phyloP scores from a whole-genome alignment of 768 basidiomycete genomes.

The Lepiota subincarnata region DNA sequence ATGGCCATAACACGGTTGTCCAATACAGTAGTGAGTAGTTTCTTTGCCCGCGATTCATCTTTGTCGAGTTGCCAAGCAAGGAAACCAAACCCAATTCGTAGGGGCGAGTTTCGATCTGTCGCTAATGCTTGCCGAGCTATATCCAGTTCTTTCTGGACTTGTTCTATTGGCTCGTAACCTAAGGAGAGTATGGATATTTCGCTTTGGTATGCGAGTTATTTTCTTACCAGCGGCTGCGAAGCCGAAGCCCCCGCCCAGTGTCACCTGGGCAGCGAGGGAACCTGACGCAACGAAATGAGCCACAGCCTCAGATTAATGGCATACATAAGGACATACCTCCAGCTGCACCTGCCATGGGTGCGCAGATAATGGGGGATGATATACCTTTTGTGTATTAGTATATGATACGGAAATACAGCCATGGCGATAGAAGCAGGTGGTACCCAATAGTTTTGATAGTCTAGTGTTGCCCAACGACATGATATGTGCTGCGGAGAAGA shows the following conservation, averaged over 20 bases:
- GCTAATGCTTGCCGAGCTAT: conserved; percentile 45
- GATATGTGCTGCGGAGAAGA: neutral
- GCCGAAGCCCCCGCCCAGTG: conserved; percentile 70
- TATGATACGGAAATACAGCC: neutral
- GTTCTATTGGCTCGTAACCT: conserved; percentile 47
- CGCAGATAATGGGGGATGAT: conserved; percentile 54
- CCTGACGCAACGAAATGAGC: conserved; percentile 25
- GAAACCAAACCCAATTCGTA: conserved; percentile 73
- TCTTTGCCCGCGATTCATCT: conserved; percentile 30
- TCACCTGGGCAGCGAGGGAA: conserved; percentile 54
- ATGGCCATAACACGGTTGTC: conserved; percentile 56
- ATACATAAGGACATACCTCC: conserved; percentile 37
- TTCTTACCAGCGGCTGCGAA: conserved; percentile 61
- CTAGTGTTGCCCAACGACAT: conserved; percentile 9
- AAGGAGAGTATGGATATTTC: neutral
- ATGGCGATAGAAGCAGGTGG: neutral
- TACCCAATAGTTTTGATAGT: conserved; percentile 6
- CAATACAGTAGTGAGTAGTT: conserved; percentile 46
- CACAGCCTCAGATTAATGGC: neutral
- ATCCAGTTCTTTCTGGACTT: conserved; percentile 46
- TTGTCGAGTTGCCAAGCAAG: conserved; percentile 69
- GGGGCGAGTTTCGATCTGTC: conserved; percentile 27
- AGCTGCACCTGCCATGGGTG: conserved; percentile 70
- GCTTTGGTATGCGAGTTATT: conserved; percentile 2
- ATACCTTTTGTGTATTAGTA: conserved; percentile 34